These are phyloP conservation scores for Blastobotrys terrestris DNA, from an alignment of 805 yeast genomes.

Conservation along the genomic window DNA sequence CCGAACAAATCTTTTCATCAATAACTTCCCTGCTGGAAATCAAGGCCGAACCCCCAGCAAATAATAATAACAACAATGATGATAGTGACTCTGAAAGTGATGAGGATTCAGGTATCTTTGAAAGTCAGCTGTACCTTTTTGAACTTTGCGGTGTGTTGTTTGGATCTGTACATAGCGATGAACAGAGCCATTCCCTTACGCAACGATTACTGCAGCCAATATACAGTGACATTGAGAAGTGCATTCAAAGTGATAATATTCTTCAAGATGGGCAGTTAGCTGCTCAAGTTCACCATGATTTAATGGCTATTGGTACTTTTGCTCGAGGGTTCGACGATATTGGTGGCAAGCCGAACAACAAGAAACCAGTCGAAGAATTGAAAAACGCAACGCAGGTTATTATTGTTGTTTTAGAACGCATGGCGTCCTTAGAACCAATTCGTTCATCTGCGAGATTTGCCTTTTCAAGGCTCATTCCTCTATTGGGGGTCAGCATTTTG, in stretches of 20 bases:
- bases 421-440: slow-evolving; percentile 57
- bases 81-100: slow-evolving; percentile 40
- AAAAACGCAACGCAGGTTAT: slow-evolving; percentile 74
- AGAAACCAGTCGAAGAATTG: slow-evolving; percentile 40
- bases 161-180: slow-evolving; percentile 42
- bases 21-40: slow-evolving; percentile 55
- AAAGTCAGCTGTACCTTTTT: slow-evolving; percentile 72
- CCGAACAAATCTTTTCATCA: slow-evolving; percentile 54
- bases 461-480: slow-evolving; percentile 77
- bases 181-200: slow-evolving; percentile 39
- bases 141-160: slow-evolving; percentile 82
- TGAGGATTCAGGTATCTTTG: slow-evolving; percentile 53
- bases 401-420: slow-evolving; percentile 71
- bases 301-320: slow-evolving; percentile 86
- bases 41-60: slow-evolving; percentile 47
- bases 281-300: slow-evolving; percentile 75
- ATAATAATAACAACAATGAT: slow-evolving; percentile 17
- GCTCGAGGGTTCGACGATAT: slow-evolving; percentile 68
- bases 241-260: slow-evolving; percentile 26
- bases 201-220: slow-evolving; percentile 71
- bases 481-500: slow-evolving; percentile 49
- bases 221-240: slow-evolving; percentile 61
- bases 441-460: slow-evolving; percentile 85
- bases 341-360: slow-evolving; percentile 26
- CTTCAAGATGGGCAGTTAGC: slow-evolving; percentile 40